Conservation (phyloP, 1,284 basidiomycete genomes). For the Leccinum angustisporum region DNA sequence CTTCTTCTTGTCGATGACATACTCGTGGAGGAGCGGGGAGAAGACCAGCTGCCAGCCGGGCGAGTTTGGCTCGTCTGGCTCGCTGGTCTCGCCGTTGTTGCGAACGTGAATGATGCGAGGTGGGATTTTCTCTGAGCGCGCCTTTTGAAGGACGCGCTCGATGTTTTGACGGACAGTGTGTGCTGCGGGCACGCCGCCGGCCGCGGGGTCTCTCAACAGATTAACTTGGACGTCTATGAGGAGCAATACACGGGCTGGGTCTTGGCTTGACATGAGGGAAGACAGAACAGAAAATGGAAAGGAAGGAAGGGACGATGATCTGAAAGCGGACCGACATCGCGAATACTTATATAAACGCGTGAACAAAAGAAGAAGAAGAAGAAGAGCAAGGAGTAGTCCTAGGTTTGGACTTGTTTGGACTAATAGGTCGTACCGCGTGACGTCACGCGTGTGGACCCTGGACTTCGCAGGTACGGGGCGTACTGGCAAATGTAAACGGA, state of each 20-base stretch:
- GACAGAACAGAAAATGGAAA: not conserved
- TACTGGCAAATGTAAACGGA: not conserved
- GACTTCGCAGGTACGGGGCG: not conserved
- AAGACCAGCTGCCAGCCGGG: slow-evolving; percentile 61
- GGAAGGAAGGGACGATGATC: not conserved
- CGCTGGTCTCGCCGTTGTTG: slow-evolving; percentile 57
- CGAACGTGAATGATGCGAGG: slow-evolving; percentile 67
- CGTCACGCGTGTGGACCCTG: slow-evolving; percentile 17
- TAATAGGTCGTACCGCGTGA: slow-evolving; percentile 16
- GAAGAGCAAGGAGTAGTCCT: not conserved
- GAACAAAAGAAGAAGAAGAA: slow-evolving; percentile 1
- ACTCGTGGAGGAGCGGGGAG: slow-evolving; percentile 47
- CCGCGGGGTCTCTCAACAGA: slow-evolving; percentile 46
- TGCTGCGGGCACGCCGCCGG: slow-evolving; percentile 56
- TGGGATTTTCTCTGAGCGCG: slow-evolving; percentile 46
- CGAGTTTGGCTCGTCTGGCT: slow-evolving; percentile 54
- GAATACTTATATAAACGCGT: slow-evolving; percentile 16
- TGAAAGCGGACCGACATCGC: not conserved
- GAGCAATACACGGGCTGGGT: slow-evolving; percentile 49
- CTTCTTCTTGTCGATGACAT: slow-evolving; percentile 62
- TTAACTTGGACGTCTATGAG: slow-evolving; percentile 58
- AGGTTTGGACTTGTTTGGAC: slow-evolving; percentile 15
- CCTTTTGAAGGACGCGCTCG: slow-evolving; percentile 46
- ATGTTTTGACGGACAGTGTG: slow-evolving; percentile 47
- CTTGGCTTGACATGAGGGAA: slow-evolving; percentile 13